These are phyloP conservation scores for Cyclocybe aegerita DNA, from an alignment of 768 basidiomycete species.

Conservation along the genomic window DNA sequence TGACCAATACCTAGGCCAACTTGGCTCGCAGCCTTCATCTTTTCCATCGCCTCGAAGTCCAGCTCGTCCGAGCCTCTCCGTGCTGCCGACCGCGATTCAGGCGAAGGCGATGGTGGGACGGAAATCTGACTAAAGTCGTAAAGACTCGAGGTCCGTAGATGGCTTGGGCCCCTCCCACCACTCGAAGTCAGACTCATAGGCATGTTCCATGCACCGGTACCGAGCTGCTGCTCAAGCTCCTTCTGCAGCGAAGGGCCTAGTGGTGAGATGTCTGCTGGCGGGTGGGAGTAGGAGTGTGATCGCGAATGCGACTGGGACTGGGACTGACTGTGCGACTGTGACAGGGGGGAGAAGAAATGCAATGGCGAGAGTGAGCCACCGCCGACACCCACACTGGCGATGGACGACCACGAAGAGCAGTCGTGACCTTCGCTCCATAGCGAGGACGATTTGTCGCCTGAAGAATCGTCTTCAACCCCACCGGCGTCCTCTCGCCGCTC, in stretches of 20 bases:
- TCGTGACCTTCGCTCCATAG: constrained; percentile 25
- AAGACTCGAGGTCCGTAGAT: constrained; percentile 55
- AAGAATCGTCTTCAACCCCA: too few species aligned
- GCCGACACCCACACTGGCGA: constrained; percentile 6
- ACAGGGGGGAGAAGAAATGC: constrained; percentile 25
- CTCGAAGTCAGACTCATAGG: too few species aligned
- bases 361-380: constrained; percentile 30
- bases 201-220: constrained; percentile 36
- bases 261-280: constrained; percentile 14
- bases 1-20: too few species aligned
- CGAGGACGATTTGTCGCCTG: constrained; percentile 13
- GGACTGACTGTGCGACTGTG: constrained; percentile 4
- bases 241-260: constrained; percentile 44
- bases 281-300: too few species aligned
- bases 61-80: constrained; percentile 6
- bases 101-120: constrained; percentile 39
- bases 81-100: constrained; percentile 12
- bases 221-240: constrained; percentile 58
- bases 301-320: too few species aligned
- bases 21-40: background rate
- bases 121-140: constrained; percentile 49
- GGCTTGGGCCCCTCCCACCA: constrained; percentile 14
- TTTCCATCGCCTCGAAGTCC: constrained; percentile 3
- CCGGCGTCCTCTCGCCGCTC: constrained; percentile 10
- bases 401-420: constrained; percentile 30